Evolutionary conservation across 2,329 filamentous ascomycete genomes (phyloP).

Genomic region (Pyrenophora graminea): DNA sequence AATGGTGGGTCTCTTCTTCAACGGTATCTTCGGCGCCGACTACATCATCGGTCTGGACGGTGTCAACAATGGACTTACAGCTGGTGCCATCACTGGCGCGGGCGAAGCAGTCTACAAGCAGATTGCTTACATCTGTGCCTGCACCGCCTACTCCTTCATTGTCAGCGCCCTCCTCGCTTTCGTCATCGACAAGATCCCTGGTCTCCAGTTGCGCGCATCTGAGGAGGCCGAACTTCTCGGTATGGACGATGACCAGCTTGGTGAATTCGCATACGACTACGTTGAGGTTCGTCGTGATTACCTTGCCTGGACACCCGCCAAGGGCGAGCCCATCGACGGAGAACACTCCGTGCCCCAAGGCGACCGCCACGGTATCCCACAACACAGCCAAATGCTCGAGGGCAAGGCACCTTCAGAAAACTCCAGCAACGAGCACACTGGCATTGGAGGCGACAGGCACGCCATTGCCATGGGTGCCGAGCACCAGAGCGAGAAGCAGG

Average conservation of each 20-base stretch:
- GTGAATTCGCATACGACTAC: slow-evolving; percentile 89
- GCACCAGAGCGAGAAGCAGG: slow-evolving; percentile 47
- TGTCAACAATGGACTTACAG: slow-evolving; percentile 65
- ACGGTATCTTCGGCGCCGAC: slow-evolving; percentile 74
- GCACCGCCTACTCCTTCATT: slow-evolving; percentile 70
- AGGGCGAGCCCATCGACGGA: slow-evolving; percentile 64
- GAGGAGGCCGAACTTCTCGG: slow-evolving; percentile 83
- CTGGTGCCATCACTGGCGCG: slow-evolving; percentile 74
- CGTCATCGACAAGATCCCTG: slow-evolving; percentile 73
- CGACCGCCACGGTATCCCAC: slow-evolving; percentile 70
- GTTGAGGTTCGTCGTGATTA: slow-evolving; percentile 88
- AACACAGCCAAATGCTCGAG: slow-evolving; percentile 69
- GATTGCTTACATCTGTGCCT: slow-evolving; percentile 73
- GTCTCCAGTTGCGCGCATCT: slow-evolving; percentile 76
- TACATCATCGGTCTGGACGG: slow-evolving; percentile 77
- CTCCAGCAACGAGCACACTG: slow-evolving; percentile 52
- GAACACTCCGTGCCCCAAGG: slow-evolving; percentile 67
- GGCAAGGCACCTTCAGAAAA: slow-evolving; percentile 56
- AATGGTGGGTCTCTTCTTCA: slow-evolving; percentile 78
- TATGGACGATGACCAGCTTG: slow-evolving; percentile 89
- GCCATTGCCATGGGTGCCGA: slow-evolving; percentile 52
- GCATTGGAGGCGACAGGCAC: slow-evolving; percentile 58
- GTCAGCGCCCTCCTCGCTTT: slow-evolving; percentile 76
- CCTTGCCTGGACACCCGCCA: slow-evolving; percentile 82
- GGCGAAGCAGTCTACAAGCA: slow-evolving; percentile 78